Conservation (phyloP, 257 asterid species). For the Cordia subcordata region DNA sequence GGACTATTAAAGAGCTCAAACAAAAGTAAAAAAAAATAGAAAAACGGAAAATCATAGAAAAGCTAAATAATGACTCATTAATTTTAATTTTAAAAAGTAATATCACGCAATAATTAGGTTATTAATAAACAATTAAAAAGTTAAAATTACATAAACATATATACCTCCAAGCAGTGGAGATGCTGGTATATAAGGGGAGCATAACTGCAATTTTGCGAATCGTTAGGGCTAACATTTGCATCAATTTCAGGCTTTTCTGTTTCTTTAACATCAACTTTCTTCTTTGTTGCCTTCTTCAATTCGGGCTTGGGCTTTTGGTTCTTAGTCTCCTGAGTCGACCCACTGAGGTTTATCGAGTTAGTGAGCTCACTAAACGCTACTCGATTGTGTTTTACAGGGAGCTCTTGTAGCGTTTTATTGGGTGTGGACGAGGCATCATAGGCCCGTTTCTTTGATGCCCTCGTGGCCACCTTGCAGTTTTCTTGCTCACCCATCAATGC, state of each 20-base stretch:
- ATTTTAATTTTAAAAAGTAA: too few species aligned
- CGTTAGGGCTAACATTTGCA: constrained; percentile 31
- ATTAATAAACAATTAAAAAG: too few species aligned
- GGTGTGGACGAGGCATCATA: constrained; percentile 11
- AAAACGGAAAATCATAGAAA: too few species aligned
- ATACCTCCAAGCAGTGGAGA: constrained; percentile 74
- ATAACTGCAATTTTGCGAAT: constrained; percentile 25
- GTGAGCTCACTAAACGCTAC: constrained; percentile 66
- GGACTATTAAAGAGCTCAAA: too few species aligned
- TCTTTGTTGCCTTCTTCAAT: constrained; percentile 1
- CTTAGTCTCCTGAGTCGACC: constrained; percentile 13
- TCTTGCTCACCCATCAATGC: constrained; percentile 7
- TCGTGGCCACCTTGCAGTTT: constrained; percentile 5
- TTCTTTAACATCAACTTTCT: background rate
- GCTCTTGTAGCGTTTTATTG: constrained; percentile 20
- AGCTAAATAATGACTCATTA: too few species aligned
- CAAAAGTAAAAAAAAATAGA: too few species aligned
- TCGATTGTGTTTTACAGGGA: constrained; percentile 40
- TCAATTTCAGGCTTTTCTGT: constrained; percentile 1
- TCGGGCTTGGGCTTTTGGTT: constrained; percentile 19
- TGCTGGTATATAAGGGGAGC: constrained; percentile 60
- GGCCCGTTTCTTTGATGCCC: constrained; percentile 38
- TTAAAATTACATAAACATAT: background rate
- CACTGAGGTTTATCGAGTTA: constrained; percentile 24
- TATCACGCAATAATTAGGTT: too few species aligned